Base-by-base conservation (phyloP, 345 rosid species). In the Eucalyptus dawsonii region DNA sequence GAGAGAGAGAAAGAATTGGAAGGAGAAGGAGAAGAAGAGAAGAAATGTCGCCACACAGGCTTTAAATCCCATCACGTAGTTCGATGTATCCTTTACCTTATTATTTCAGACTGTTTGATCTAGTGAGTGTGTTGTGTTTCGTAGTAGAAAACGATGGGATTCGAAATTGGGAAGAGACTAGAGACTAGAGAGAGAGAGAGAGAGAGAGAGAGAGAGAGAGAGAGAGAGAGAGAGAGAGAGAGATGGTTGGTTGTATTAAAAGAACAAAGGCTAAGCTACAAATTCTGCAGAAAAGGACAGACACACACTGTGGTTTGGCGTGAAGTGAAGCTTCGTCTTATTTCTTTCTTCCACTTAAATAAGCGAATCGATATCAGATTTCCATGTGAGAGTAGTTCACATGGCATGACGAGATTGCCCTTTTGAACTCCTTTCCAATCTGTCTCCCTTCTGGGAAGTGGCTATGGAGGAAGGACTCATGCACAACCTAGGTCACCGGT, bases 51-150 rank as follows among this genome's bases (percentile, higher is more conserved):
- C 51, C 65, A 76, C 86, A 54, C 47, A 91, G 94, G 92, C 92
- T 89, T 90, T 91, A 91, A 91, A 93, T 91, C 94, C 88, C 92
- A 90, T 94, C 94, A 91, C 94, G 93, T 90, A 88, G 87, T 91
- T 91, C 94, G 91, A 93, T 92, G 93, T 90, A 92, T 93, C 90
- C 89, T 90, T 93, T 89, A 88, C 91, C 91, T 91, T 89, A 50
- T 76, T 76, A 40, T 76, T 76, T 87, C 85, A 76, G 85, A 76
- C 85, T 76, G 47, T 40, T 76, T 76, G 85, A 76, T 76, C 85
- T 76, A 76, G 85, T 21, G 85, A 76, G 85, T 40, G 85, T 76
- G 85, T 76, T 76, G 83, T 21, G 83, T 40, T 40, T 76, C 47
- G 89, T 51, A 83, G 86, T 92, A 54, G 93, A 91, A 92, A 92